A percentile compares a stretch with the other conserved stretches of the same genome.
Conservation (phyloP, 306 rosid species). For the Senna siamea region DNA sequence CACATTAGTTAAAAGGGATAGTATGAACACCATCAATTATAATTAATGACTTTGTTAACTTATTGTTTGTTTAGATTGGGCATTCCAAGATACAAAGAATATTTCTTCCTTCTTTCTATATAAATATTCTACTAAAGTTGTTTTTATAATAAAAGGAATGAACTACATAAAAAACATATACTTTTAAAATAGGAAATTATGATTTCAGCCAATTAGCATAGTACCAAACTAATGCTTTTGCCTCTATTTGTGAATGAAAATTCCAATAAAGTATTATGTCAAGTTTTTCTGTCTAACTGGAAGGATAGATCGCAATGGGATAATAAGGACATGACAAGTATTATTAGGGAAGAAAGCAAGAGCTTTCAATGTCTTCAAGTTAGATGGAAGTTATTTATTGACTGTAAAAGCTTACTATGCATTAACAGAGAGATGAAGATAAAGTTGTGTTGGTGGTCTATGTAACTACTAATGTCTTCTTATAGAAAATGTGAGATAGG, state of each 20-base stretch:
- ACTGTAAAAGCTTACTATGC: too few relatives aligned
- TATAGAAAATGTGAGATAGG: background rate
- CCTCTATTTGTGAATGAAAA: background rate
- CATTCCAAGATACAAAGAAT: background rate
- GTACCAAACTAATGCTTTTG: too few relatives aligned
- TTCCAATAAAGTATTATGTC: background rate
- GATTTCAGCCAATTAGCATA: too few relatives aligned
- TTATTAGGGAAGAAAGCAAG: background rate
- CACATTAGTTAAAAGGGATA: conserved; percentile 26
- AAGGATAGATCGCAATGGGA: conserved; percentile 36
- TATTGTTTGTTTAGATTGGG: background rate
- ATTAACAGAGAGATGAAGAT: background rate
- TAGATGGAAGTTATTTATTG: background rate
- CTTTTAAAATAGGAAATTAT: background rate
- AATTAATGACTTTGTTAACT: background rate
- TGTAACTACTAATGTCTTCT: background rate
- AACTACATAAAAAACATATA: background rate
- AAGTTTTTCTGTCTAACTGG: background rate
- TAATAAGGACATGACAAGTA: background rate
- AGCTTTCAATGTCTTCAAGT: background rate
- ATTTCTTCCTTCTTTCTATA: background rate
- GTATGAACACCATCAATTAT: background rate
- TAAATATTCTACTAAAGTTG: background rate
- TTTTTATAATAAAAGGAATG: background rate
- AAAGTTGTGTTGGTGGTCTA: background rate